A percentile compares a stretch with the other conserved stretches of the same genome.
These are phyloP conservation scores for Ilyonectria robusta DNA, from an alignment of 2,329 filamentous ascomycete genomes.

Conservation along the genomic window DNA sequence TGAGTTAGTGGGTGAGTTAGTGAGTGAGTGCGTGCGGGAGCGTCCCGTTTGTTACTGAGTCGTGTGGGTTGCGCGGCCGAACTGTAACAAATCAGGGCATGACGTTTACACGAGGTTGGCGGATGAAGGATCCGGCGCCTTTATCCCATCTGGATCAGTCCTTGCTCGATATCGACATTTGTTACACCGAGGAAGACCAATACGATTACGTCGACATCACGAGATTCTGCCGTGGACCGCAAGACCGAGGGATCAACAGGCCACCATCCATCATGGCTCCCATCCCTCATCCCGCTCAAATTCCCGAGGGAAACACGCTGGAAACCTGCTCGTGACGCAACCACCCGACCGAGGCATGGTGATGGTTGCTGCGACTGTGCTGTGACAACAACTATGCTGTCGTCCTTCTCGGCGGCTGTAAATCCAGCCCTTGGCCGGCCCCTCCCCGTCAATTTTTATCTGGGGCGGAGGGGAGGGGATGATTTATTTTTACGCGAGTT, in stretches of 20 bases:
- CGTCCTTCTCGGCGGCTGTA: no score
- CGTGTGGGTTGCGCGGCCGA: not conserved
- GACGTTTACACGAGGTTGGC: no score
- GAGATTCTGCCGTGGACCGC: not conserved
- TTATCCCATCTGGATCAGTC: no score
- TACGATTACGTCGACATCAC: constrained; percentile 27
- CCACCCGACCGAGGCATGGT: not conserved
- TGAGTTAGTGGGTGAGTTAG: no score
- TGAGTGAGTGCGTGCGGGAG: not conserved
- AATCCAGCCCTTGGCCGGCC: not conserved
- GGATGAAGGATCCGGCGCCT: no score
- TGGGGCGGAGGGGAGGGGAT: not conserved
- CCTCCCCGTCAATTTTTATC: not conserved
- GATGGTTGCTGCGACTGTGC: not conserved
- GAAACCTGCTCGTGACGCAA: not conserved
- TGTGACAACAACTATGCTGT: not conserved
- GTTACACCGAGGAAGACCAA: not conserved
- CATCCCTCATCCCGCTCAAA: not conserved
- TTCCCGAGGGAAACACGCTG: not conserved
- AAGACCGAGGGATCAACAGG: constrained; percentile 5
- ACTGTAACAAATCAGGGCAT: not conserved
- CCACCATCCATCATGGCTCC: constrained; percentile 11
- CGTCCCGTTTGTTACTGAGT: not conserved
- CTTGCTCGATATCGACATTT: no score
- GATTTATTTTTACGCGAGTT: constrained; percentile 2